These are phyloP conservation scores for Saraca asoca DNA, from an alignment of 331 rosid species.

Conservation along the genomic window DNA sequence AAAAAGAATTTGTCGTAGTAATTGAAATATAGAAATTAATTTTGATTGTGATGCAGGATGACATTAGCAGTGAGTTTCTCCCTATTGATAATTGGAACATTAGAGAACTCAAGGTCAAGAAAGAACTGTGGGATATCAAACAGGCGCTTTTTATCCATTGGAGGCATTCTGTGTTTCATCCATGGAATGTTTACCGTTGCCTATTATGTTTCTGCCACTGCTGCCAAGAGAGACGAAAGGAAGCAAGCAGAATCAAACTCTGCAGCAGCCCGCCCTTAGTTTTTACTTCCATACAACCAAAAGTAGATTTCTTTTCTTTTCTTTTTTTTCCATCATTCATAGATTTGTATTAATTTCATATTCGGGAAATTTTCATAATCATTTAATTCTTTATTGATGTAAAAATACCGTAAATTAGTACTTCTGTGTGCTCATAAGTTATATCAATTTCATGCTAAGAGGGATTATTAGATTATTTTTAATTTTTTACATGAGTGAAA, in stretches of 20 bases:
- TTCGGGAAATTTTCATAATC: no score
- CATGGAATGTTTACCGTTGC: conserved; percentile 65
- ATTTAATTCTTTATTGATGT: no score
- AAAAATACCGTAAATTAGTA: no score
- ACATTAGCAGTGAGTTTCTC: conserved; percentile 49
- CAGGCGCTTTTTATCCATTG: conserved; percentile 48
- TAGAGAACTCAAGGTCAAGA: conserved; percentile 59
- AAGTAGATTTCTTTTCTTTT: no score
- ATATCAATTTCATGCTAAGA: no score
- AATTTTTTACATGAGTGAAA: no score
- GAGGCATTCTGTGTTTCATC: conserved; percentile 74
- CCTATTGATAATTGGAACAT: conserved; percentile 62
- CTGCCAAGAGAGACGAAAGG: conserved; percentile 44
- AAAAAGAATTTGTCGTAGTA: no score
- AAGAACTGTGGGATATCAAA: conserved; percentile 50
- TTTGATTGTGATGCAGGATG: conserved; percentile 42
- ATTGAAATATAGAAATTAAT: no score
- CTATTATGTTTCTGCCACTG: conserved; percentile 62
- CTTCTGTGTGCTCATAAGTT: no score
- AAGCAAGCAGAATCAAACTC: not conserved
- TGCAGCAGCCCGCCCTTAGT: not conserved
- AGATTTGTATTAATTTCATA: no score
- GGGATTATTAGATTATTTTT: no score
- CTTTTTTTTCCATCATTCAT: no score
- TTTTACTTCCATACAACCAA: not conserved